phyloP scores from a whole-genome alignment of 805 yeast species.

The Wickerhamiella spandovensis region DNA sequence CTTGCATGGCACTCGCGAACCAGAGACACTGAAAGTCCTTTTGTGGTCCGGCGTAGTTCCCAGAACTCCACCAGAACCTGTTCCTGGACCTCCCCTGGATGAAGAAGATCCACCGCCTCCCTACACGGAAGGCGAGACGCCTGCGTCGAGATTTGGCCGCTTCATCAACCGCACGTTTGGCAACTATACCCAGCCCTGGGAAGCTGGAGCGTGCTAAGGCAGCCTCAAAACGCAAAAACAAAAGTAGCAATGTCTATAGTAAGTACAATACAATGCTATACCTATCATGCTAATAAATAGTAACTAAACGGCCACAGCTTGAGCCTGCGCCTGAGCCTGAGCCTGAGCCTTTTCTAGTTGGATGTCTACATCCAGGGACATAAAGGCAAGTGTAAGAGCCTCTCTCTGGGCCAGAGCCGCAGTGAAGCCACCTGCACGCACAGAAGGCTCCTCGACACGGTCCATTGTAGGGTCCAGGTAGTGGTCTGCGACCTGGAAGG shows the following conservation, averaged over 20 bases:
- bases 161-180: not conserved
- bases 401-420: conserved; percentile 56
- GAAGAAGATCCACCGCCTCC: not conserved
- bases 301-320: too few species aligned
- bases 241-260: too few species aligned
- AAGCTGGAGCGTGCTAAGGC: not conserved
- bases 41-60: not conserved
- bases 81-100: not conserved
- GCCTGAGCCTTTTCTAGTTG: conserved; percentile 36
- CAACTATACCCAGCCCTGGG: not conserved
- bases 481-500: conserved; percentile 34
- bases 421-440: conserved; percentile 76
- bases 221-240: too few species aligned
- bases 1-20: not conserved
- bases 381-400: conserved; percentile 75
- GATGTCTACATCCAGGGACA: conserved; percentile 75
- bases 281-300: too few species aligned
- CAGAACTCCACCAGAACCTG: not conserved
- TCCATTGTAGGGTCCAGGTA: conserved; percentile 56
- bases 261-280: too few species aligned
- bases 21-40: not conserved
- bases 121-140: not conserved
- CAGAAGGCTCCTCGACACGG: conserved; percentile 41
- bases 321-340: too few species aligned
- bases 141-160: not conserved